Base-by-base conservation (phyloP, 1,284 basidiomycete genomes). In the Ganoderma sinense region DNA sequence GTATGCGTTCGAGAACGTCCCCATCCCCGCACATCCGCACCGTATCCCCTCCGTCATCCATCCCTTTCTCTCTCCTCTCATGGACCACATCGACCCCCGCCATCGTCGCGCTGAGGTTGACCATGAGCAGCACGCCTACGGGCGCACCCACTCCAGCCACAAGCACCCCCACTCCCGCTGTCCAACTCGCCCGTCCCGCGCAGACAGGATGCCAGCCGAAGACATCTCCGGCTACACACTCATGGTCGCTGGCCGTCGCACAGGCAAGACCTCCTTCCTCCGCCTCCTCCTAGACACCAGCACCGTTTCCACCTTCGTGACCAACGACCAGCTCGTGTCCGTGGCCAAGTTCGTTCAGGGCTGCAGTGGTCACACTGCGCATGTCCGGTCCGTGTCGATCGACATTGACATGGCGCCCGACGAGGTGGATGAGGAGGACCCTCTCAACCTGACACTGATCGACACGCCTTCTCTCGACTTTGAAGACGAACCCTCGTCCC, bases 181-280 rank as follows among this genome's bases (percentile, higher is more conserved):
- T 48, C 65, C 65, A 10, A 68, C 64, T 72, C 77, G 69, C 64
- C 63, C 70, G 60, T 72, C 64, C 70, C 71, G 70, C 67, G 61
- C 75, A 70, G 76, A 74, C 71, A 73, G 69, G 48, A 71, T 71
- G 71, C 67, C 69, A 65, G 72, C 76, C 74, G 67, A 65, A 64
- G 71, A 74, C 64, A 60, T 69, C 72, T 75, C 78, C 74, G 83
- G 81, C 56, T 91, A 92, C 83, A 89, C 89, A 73, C 83, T 93
- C 79, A 90, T 94, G 82, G 93, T 93, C 74, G 93, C 93, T 68
- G 92, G 91, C 65, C 82, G 84, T 79, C 85, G 87, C 80, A 88
- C 90, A 82, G 93, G 92, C 80, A 95, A 95, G 86, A 92, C 93
- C 40, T 90, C 91, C 70, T 92, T 94, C 76, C 88, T 94, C 76